These are phyloP conservation scores for Fragilariopsis cylindrus DNA, from an alignment of 108 stramenopile genomes.

Conservation along the genomic window DNA sequence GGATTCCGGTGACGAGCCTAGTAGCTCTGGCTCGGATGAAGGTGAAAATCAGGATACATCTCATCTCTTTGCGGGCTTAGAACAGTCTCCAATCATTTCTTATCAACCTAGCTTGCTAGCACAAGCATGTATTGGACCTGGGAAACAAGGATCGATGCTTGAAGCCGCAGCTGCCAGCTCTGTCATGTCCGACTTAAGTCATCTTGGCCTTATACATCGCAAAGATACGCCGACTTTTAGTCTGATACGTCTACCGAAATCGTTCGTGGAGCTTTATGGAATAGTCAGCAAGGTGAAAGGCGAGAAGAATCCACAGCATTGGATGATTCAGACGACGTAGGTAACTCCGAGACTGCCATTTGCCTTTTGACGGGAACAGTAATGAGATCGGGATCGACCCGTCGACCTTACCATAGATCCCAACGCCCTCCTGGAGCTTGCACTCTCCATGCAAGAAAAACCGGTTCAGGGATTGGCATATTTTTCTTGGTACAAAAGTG, in stretches of 20 bases:
- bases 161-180: conserved; percentile 58
- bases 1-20: conserved; percentile 51
- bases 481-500: conserved; percentile 93
- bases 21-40: conserved; percentile 46
- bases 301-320: conserved; percentile 48
- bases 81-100: conserved; percentile 72
- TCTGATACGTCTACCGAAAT: conserved; percentile 80
- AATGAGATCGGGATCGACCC: conserved; percentile 72
- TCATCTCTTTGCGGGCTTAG: conserved; percentile 65
- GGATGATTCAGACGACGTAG: conserved; percentile 66
- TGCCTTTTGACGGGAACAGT: conserved; percentile 89
- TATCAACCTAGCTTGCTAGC: conserved; percentile 80
- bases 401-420: conserved; percentile 41
- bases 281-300: conserved; percentile 84
- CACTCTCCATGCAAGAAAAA: conserved; percentile 80
- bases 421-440: conserved; percentile 78
- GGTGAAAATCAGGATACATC: conserved; percentile 35
- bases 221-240: conserved; percentile 58
- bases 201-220: conserved; percentile 74
- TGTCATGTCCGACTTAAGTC: conserved; percentile 83
- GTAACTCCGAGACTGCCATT: conserved; percentile 81
- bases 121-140: conserved; percentile 61
- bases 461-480: conserved; percentile 87
- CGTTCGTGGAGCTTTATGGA: conserved; percentile 87
- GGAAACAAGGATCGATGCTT: conserved; percentile 66